Conservation (phyloP, 2,329 filamentous ascomycete genomes). For the Plenodomus biglobosus region DNA sequence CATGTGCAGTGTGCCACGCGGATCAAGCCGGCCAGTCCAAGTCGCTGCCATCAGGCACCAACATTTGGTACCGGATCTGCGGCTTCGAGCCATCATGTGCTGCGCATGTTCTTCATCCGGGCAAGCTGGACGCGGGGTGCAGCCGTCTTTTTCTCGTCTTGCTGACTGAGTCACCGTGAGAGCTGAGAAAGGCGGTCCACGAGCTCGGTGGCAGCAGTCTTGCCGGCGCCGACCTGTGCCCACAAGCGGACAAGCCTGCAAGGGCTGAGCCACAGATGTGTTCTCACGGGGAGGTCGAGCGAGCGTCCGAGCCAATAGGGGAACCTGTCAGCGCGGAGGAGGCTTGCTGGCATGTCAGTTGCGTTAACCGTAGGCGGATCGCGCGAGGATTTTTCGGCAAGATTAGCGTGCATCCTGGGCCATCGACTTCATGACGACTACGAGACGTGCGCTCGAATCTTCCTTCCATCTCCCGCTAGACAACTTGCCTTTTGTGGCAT, state of each 20-base stretch:
- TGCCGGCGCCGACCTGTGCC: conserved; percentile 21
- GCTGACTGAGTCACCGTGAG: conserved; percentile 23
- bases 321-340: neutral
- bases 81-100: conserved; percentile 25
- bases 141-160: conserved; percentile 30
- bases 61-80: conserved; percentile 7
- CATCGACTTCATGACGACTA: conserved; percentile 27
- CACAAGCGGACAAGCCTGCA: neutral
- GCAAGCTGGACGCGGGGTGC: conserved; percentile 30
- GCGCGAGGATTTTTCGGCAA: conserved; percentile 20
- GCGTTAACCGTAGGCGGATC: conserved; percentile 4
- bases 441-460: conserved; percentile 29
- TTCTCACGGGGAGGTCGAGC: neutral
- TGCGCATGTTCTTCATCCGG: conserved; percentile 15
- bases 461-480: conserved; percentile 31
- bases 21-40: neutral
- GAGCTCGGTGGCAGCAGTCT: conserved; percentile 22
- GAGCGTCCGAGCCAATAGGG: neutral
- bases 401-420: conserved; percentile 14
- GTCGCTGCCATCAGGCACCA: conserved; percentile 4
- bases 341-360: conserved; percentile 1
- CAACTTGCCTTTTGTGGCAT: conserved; percentile 21
- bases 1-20: neutral
- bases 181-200: conserved; percentile 2
- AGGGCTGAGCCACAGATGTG: neutral